A percentile compares a stretch with the other conserved stretches of the same genome.
phyloP scores from a whole-genome alignment of 345 rosid genomes.

The Moricandia moricandioides region DNA sequence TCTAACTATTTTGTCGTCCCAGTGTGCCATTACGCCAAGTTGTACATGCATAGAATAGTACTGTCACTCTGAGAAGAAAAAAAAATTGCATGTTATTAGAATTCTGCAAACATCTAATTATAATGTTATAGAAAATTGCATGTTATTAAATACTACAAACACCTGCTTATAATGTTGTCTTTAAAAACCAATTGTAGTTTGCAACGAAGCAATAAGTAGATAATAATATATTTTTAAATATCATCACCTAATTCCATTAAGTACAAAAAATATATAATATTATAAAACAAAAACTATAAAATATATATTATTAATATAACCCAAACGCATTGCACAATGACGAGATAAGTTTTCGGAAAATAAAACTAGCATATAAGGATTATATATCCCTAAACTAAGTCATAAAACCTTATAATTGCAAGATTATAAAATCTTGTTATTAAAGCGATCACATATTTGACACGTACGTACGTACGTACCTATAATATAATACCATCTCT shows the following conservation, averaged over 20 bases:
- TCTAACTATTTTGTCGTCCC: slow-evolving; percentile 9
- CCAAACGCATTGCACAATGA: slow-evolving; percentile 3
- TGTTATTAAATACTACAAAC: not conserved
- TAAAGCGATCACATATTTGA: not conserved
- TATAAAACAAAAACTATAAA: not conserved
- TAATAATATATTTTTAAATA: not conserved
- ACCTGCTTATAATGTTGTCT: not conserved
- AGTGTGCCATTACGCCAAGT: not conserved
- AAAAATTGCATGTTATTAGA: not conserved
- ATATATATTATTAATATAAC: not conserved
- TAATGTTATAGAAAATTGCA: not conserved
- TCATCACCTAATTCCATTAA: not conserved
- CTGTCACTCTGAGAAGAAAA: not conserved
- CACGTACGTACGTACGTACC: slow-evolving; percentile 26
- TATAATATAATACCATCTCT: not conserved
- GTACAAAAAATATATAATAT: not conserved
- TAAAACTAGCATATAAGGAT: not conserved
- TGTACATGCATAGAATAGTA: slow-evolving; percentile 7
- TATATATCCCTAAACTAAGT: not conserved
- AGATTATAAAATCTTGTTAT: slow-evolving; percentile 12
- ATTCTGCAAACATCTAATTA: not conserved
- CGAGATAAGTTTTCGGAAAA: not conserved
- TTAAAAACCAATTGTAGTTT: not conserved
- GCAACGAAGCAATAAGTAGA: not conserved
- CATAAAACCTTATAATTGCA: not conserved